phyloP scores from a whole-genome alignment of 176 grass and related monocot genomes.

The Raddia guianensis region DNA sequence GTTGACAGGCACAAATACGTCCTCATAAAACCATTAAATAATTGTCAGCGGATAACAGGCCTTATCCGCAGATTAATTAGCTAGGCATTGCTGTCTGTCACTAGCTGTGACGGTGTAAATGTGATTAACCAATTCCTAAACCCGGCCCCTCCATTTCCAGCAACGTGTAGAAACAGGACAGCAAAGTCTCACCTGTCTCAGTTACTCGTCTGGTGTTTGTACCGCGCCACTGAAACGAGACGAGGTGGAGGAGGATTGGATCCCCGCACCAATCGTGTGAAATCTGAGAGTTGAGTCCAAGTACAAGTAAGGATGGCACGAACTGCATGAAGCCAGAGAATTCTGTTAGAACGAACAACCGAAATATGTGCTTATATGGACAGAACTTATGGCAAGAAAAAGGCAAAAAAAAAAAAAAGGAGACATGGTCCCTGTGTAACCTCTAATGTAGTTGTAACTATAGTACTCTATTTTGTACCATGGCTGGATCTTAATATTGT shows the following conservation, averaged over 20 bases:
- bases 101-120: not conserved
- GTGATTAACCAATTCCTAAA: not conserved
- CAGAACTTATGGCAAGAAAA: too few relatives aligned
- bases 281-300: too few relatives aligned
- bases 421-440: too few relatives aligned
- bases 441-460: too few relatives aligned
- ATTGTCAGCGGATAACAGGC: not conserved
- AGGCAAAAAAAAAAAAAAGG: too few relatives aligned
- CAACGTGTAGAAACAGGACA: not conserved
- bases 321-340: too few relatives aligned
- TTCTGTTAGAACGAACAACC: too few relatives aligned
- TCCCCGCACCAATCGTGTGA: too few relatives aligned
- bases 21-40: not conserved
- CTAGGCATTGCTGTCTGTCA: not conserved
- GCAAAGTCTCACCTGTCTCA: not conserved
- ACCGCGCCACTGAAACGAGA: not conserved
- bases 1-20: not conserved
- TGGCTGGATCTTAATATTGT: too few relatives aligned
- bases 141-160: slow-evolving; percentile 4
- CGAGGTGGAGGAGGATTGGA: not conserved
- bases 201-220: not conserved
- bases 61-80: not conserved
- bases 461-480: too few relatives aligned
- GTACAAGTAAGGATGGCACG: too few relatives aligned
- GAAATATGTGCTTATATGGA: too few relatives aligned